Evolutionary conservation across 2,329 filamentous ascomycete species (phyloP).

Genomic region (Teratosphaeria zuluensis): DNA sequence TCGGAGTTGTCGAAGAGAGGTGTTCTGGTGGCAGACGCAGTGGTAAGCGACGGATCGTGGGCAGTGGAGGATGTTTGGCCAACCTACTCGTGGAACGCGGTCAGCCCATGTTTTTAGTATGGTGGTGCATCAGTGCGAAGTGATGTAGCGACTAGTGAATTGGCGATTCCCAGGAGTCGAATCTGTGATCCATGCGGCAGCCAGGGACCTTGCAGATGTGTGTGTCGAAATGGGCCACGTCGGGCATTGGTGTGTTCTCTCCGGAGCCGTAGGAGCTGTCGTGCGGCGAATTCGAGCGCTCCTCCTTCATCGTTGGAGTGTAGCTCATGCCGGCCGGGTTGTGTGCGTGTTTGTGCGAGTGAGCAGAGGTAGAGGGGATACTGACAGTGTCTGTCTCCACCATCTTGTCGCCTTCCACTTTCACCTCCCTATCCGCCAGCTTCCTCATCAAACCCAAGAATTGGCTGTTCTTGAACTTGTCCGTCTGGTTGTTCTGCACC

Average conservation of each 20-base stretch:
- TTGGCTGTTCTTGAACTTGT: constrained; percentile 69
- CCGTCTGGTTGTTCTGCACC: constrained; percentile 56
- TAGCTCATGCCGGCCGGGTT: neutral
- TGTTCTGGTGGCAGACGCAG: constrained; percentile 11
- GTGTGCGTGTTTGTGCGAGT: constrained; percentile 6
- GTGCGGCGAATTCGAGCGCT: constrained; percentile 3
- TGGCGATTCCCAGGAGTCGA: constrained; percentile 26
- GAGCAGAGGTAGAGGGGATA: constrained; percentile 3
- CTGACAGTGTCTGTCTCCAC: constrained; percentile 40
- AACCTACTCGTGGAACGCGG: constrained; percentile 14
- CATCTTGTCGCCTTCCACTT: constrained; percentile 60
- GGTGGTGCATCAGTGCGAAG: neutral
- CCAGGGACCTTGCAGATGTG: constrained; percentile 6
- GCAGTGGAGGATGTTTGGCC: constrained; percentile 14
- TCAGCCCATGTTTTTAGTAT: constrained; percentile 14
- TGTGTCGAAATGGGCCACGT: constrained; percentile 9
- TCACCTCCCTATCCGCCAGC: constrained; percentile 61
- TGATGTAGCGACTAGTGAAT: constrained; percentile 5
- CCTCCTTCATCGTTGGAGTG: neutral
- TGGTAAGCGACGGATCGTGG: constrained; percentile 17
- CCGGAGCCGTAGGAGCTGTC: constrained; percentile 14
- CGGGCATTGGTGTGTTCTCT: constrained; percentile 6
- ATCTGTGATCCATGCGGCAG: constrained; percentile 17
- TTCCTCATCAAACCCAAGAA: constrained; percentile 70
- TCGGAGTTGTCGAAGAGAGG: constrained; percentile 16